Percentiles rank a stretch among this genome's conserved stretches.
These are phyloP conservation scores for Pelargonium myrrhifolium DNA, from an alignment of 441 rosid species.

Conservation along the genomic window DNA sequence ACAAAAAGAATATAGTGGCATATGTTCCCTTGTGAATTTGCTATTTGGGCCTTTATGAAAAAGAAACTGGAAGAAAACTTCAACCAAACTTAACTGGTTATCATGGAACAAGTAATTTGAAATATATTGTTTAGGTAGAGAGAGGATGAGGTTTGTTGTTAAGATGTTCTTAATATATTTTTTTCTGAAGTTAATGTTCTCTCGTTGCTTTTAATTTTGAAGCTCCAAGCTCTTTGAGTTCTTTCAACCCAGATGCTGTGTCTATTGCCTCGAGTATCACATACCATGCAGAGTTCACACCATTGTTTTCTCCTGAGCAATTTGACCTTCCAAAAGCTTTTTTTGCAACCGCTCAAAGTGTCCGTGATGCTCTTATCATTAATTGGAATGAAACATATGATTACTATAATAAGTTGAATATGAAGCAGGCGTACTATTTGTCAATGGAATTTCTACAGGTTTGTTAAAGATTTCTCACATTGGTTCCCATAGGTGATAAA, in stretches of 20 bases:
- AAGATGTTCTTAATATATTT: not conserved
- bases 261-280: conserved; percentile 67
- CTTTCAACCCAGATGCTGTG: conserved; percentile 46
- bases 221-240: conserved; percentile 23
- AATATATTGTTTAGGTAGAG: not conserved
- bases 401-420: conserved; percentile 53
- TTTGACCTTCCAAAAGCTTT: conserved; percentile 73
- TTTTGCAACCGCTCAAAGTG: conserved; percentile 84
- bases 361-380: conserved; percentile 63
- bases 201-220: conserved; percentile 20
- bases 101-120: not conserved
- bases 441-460: conserved; percentile 98
- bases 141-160: not conserved
- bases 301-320: conserved; percentile 62
- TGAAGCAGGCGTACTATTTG: conserved; percentile 81
- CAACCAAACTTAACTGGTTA: not conserved
- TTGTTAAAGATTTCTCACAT: conserved; percentile 14
- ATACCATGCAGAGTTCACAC: conserved; percentile 82
- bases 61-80: not conserved
- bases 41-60: no score
- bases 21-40: no score
- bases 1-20: no score
- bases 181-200: not conserved
- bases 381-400: conserved; percentile 84
- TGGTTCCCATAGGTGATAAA: not conserved